Conservation (phyloP, 768 basidiomycete genomes). For the Termitomyces sp. region DNA sequence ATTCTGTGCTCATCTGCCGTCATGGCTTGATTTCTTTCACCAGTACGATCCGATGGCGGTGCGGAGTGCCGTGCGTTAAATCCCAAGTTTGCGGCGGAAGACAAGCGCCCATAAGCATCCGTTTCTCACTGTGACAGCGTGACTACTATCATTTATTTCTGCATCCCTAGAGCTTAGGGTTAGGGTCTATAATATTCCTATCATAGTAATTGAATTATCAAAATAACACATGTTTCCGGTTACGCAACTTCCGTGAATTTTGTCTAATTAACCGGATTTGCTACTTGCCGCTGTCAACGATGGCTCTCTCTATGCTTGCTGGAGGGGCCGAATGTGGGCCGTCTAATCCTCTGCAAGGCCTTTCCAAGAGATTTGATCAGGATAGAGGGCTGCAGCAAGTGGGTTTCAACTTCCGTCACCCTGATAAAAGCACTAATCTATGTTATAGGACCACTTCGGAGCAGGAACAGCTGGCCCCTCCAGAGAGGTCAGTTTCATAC, state of each 20-base stretch:
- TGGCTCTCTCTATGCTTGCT: conserved; percentile 80
- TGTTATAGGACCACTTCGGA: conserved; percentile 62
- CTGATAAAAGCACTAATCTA: conserved; percentile 5
- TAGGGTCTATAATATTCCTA: conserved; percentile 17
- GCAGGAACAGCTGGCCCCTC: conserved; percentile 56
- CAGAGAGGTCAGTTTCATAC: conserved; percentile 41
- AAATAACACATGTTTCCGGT: conserved; percentile 14
- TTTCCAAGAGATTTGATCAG: conserved; percentile 73
- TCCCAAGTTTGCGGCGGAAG: conserved; percentile 29
- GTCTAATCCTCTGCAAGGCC: conserved; percentile 71
- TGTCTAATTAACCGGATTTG: neutral
- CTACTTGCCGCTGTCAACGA: neutral
- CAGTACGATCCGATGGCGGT: conserved; percentile 83
- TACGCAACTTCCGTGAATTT: conserved; percentile 6
- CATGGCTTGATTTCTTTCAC: conserved; percentile 18
- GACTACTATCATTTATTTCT: conserved; percentile 4
- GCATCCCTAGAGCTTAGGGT: conserved; percentile 11
- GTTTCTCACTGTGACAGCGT: neutral
- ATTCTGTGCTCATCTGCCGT: conserved; percentile 10
- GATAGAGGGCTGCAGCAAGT: conserved; percentile 82
- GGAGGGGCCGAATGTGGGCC: conserved; percentile 82
- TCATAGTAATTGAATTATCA: conserved; percentile 15
- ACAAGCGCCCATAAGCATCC: conserved; percentile 10
- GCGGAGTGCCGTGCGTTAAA: conserved; percentile 61
- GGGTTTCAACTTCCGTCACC: conserved; percentile 4